These are phyloP conservation scores for Corymbia citriodora DNA, from an alignment of 441 rosid species.

Conservation along the genomic window DNA sequence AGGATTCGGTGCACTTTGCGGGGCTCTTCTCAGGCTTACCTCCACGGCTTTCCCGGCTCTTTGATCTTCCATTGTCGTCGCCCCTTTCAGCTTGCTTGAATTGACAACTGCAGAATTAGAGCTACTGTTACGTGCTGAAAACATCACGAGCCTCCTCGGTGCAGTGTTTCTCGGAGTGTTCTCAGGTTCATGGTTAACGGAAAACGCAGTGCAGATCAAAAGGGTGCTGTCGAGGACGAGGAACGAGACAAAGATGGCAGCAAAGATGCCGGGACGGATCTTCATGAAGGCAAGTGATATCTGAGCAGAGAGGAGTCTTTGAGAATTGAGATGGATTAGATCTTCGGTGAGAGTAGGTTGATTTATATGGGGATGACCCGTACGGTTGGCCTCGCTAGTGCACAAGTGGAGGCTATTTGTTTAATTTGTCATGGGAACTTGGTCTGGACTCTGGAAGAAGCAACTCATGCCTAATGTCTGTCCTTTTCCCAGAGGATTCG, in stretches of 20 bases:
- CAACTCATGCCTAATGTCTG: neutral
- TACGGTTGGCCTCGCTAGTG: neutral
- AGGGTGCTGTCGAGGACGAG: slow-evolving; percentile 1
- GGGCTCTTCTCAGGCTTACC: slow-evolving; percentile 46
- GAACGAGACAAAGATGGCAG: slow-evolving; percentile 10
- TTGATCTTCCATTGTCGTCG: neutral
- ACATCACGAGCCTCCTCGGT: slow-evolving; percentile 20
- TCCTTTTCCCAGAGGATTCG: neutral
- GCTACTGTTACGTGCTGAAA: slow-evolving; percentile 4
- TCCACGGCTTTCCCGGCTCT: slow-evolving; percentile 37
- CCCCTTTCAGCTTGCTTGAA: neutral
- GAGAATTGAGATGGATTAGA: neutral
- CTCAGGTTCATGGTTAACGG: neutral
- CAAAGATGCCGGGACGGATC: slow-evolving; percentile 11
- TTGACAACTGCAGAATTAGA: neutral
- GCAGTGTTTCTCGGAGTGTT: neutral
- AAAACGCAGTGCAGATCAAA: slow-evolving; percentile 12
- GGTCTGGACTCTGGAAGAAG: neutral
- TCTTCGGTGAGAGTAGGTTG: neutral
- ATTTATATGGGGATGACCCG: neutral
- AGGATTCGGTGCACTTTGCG: slow-evolving; percentile 43
- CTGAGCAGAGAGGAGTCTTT: neutral
- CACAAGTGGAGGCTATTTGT: neutral
- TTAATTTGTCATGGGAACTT: neutral
- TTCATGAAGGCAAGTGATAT: slow-evolving; percentile 23